Evolutionary conservation across 1,139 yeast genomes (phyloP).

Genomic region (Candida neerlandica): DNA sequence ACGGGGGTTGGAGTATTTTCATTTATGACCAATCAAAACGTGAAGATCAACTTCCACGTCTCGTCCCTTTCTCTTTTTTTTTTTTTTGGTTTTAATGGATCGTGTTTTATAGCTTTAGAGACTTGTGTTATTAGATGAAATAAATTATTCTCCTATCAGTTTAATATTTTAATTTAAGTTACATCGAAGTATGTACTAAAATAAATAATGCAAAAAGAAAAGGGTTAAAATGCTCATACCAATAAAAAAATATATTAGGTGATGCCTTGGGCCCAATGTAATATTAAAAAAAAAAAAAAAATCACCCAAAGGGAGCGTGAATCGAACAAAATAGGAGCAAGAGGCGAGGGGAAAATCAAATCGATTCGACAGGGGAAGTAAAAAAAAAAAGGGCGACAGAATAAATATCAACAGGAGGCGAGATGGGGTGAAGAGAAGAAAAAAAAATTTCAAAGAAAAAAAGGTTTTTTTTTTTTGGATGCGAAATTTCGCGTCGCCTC

Average conservation of each 20-base stretch:
- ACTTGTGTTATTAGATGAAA: not conserved
- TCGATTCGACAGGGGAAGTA: not conserved
- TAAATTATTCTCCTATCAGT: not conserved
- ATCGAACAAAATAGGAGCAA: not conserved
- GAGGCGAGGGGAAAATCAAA: too few species aligned
- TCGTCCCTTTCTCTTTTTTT: too few species aligned
- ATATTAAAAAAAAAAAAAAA: not conserved
- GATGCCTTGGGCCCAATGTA: not conserved
- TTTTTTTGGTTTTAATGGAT: not conserved
- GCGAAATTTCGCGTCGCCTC: slow-evolving; percentile 5
- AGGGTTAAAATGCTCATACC: not conserved
- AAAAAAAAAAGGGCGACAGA: not conserved
- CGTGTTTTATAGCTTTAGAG: not conserved
- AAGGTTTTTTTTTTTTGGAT: slow-evolving; percentile 3
- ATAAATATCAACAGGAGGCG: not conserved
- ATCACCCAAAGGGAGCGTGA: not conserved
- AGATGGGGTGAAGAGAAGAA: not conserved
- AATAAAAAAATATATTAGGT: not conserved
- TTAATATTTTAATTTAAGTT: not conserved
- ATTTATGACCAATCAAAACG: not conserved
- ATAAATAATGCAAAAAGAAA: not conserved
- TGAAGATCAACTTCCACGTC: not conserved
- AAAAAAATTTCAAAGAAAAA: not conserved
- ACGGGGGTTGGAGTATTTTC: too few species aligned
- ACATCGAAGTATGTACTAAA: not conserved